Evolutionary conservation across 208 protist species (phyloP), one percentile per base, ranked within the genome.

Genomic region (Leishmania tarentolae): DNA sequence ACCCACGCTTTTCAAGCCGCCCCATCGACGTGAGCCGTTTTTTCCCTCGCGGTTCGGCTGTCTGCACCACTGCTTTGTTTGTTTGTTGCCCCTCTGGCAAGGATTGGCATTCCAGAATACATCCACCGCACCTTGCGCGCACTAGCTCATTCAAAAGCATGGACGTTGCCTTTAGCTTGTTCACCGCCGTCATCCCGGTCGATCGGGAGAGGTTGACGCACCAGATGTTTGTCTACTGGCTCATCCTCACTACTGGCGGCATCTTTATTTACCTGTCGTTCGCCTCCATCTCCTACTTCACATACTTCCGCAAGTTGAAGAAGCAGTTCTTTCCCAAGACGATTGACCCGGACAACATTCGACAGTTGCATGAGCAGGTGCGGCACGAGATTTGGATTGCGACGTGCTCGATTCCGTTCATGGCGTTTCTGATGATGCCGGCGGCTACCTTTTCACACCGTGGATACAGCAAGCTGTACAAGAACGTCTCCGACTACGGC

Each of bases 391-490:
- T 95, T 70, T 93, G 87, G 73, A 94, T 97, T 57, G 92, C 92
- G 21, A 82, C 88, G 72, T 80, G 80, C 50, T 97, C 93, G n/a
- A 93, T 95, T 74, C 92, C 91, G 13, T 92, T 92, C 74, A 95
- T 97, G 92, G 90, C 85, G 21, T 68, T 94, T 19, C 81, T 95
- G 17, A 94, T 95, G 92, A 89, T 88, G 77, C 92, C 92, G n/a
- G 91, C 90, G 4, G 86, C 90, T 4, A 76, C 91, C 63, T 92
- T 95, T 70, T 84, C 84, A 63, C 90, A 96, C 80, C 89, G 92
- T 31, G 91, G 91, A 11, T 96, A 96, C 85, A 93, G 89, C 80
- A 90, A 93, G 77, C 69, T 95, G 69, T 97, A 97, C 85, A 85
- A 94, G 63, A 87, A 93, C 76, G 83, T 98, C 21, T 75, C 88